These are phyloP conservation scores for Solanum pinnatisectum DNA, from an alignment of 257 asterid genomes.

Conservation along the genomic window DNA sequence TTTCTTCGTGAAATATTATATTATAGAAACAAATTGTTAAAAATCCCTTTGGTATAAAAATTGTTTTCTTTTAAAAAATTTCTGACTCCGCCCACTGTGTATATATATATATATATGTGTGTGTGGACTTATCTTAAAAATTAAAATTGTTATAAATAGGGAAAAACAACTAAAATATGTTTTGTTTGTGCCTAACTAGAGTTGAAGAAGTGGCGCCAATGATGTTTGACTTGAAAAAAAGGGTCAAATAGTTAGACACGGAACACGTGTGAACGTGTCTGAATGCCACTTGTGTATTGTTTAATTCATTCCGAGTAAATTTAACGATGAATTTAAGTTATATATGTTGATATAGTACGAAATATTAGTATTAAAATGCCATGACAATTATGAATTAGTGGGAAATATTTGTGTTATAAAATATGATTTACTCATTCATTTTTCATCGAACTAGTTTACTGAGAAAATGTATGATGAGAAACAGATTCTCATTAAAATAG, in stretches of 20 bases:
- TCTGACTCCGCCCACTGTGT: background rate
- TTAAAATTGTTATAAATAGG: background rate
- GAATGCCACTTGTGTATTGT: conserved; percentile 13
- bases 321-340: background rate
- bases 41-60: background rate
- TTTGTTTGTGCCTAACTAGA: conserved; percentile 55
- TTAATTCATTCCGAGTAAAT: background rate
- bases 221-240: conserved; percentile 34
- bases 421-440: background rate
- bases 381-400: background rate
- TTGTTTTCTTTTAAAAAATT: accelerated
- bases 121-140: background rate
- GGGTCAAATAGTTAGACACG: conserved; percentile 4
- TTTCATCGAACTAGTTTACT: background rate
- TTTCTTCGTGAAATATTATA: background rate
- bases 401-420: background rate
- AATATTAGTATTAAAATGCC: background rate
- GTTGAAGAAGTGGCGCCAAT: conserved; percentile 53
- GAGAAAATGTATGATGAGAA: background rate
- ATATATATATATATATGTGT: too few relatives aligned
- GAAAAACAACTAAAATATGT: background rate
- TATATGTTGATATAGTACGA: background rate
- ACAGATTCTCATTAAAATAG: too few relatives aligned
- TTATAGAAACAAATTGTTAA: too few relatives aligned
- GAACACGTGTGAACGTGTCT: conserved; percentile 36